Evolutionary conservation across 345 rosid genomes (phyloP), one percentile per base, ranked within the genome.

Genomic region (Hypericum androsaemum): DNA sequence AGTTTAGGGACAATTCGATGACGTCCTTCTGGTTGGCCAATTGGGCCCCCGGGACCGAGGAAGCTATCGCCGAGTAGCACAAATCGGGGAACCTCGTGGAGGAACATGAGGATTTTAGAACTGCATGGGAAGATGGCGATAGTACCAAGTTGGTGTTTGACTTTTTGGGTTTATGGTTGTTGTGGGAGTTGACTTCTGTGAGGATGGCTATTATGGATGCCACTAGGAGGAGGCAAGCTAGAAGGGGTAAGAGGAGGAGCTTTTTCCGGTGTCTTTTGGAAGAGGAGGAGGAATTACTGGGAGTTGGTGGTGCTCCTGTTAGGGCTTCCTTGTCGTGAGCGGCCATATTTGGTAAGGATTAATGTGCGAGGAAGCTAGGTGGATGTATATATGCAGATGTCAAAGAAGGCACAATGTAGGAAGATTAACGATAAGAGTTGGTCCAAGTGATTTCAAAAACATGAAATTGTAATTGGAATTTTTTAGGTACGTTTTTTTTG

Each of bases 51-150:
- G 81, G 74, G 53, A 62, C 53, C 11, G 65, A 22, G 53, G 83
- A 22, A 22, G 32, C 77, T 10, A 87, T 47, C n/a, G 78, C 73
- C 0, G 96, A 84, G 73, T 60, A 60, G 69, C 98, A 90, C 7
- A 84, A 69, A 2, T 82, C 98, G 0, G 83, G 87, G 76, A 70
- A 84, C 7, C 47, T 53, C 4, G 97, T 78, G 72, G 48, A 54
- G 69, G 80, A 73, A 43, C 97, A 89, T 0, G 94, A 64, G 47
- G 82, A 56, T 68, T 68, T 82, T 49, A 86, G 71, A 5, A 89
- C 59, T 43, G 78, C 74, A 43, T 80, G 97, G 32, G 32, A 22
- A 8, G 88, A 70, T 9, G 73, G 47, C 13, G 80, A 50, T 0
- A 39, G 11, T 7, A 11, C 44, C 8, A 39, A 5, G 11, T 66